phyloP scores from a whole-genome alignment of 2,329 filamentous ascomycete genomes.

The Onygenales sp. region DNA sequence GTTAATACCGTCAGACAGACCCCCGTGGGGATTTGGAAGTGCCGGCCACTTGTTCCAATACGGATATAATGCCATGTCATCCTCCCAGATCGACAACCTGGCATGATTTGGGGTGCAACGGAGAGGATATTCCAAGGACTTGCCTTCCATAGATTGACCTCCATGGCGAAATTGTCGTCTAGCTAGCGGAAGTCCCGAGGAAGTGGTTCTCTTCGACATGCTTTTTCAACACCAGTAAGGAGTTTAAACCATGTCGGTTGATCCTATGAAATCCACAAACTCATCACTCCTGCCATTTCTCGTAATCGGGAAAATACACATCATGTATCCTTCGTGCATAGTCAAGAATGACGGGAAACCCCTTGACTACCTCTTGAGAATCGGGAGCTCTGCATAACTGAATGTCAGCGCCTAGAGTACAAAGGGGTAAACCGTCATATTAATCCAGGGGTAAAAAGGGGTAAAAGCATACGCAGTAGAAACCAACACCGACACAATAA shows the following conservation, averaged over 20 bases:
- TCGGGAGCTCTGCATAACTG: slow-evolving; percentile 35
- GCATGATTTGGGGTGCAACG: too few relatives aligned
- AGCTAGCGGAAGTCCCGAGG: too few relatives aligned
- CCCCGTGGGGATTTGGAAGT: too few relatives aligned
- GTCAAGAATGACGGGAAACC: slow-evolving; percentile 42
- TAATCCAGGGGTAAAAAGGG: not conserved
- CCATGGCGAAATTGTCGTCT: too few relatives aligned
- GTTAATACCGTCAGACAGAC: too few relatives aligned
- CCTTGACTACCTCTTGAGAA: slow-evolving; percentile 35
- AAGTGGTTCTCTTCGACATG: not conserved
- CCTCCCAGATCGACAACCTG: too few relatives aligned
- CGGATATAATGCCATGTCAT: too few relatives aligned
- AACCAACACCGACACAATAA: slow-evolving; percentile 44
- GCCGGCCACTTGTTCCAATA: too few relatives aligned
- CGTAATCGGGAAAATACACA: slow-evolving; percentile 50
- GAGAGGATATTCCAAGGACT: too few relatives aligned
- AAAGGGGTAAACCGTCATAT: not conserved
- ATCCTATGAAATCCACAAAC: too few relatives aligned
- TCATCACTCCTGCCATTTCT: slow-evolving; percentile 26
- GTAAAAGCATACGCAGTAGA: slow-evolving; percentile 42
- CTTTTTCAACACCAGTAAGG: not conserved
- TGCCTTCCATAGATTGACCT: too few relatives aligned
- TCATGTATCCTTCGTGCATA: slow-evolving; percentile 50
- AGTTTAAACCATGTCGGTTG: not conserved
- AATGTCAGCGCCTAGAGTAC: not conserved